Conservation (phyloP, 176 grass and related monocot species). For the Lolium perenne region DNA sequence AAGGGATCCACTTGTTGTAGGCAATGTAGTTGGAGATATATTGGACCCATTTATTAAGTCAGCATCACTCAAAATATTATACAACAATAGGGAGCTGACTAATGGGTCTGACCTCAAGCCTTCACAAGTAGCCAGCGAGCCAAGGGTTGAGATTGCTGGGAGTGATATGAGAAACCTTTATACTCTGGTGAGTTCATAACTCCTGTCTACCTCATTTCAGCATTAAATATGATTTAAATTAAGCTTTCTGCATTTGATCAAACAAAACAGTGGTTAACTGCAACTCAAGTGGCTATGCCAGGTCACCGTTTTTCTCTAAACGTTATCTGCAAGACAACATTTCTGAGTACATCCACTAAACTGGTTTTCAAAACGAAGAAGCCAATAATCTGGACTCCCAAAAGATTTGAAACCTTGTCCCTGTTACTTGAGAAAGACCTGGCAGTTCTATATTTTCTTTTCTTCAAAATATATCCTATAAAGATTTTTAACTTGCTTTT, state of each 20-base stretch:
- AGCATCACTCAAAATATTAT: slow-evolving; percentile 70
- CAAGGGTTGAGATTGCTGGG: slow-evolving; percentile 76
- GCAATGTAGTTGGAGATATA: slow-evolving; percentile 86
- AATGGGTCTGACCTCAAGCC: slow-evolving; percentile 94
- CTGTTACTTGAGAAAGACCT: slow-evolving; percentile 33
- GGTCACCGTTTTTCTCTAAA: slow-evolving; percentile 17
- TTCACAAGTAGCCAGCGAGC: slow-evolving; percentile 68
- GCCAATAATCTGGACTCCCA: slow-evolving; percentile 32
- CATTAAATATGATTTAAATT: slow-evolving; percentile 32
- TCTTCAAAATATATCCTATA: slow-evolving; percentile 5
- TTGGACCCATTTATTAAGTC: slow-evolving; percentile 87
- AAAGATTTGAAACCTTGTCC: slow-evolving; percentile 17
- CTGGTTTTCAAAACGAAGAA: not conserved
- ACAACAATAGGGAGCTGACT: slow-evolving; percentile 82
- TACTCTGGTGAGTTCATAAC: slow-evolving; percentile 82
- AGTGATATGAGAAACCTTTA: slow-evolving; percentile 74
- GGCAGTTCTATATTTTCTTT: slow-evolving; percentile 25
- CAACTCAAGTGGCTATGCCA: slow-evolving; percentile 18
- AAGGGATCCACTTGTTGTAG: slow-evolving; percentile 90
- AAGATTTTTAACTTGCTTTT: slow-evolving; percentile 29
- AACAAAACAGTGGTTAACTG: slow-evolving; percentile 33
- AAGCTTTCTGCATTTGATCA: not conserved
- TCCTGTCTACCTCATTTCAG: slow-evolving; percentile 17
- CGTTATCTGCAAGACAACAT: slow-evolving; percentile 3
- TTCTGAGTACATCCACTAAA: slow-evolving; percentile 26